Percentiles rank a stretch among this genome's conserved stretches.
Evolutionary conservation across 257 asterid genomes (phyloP).

Genomic region (Craterostigma plantagineum): DNA sequence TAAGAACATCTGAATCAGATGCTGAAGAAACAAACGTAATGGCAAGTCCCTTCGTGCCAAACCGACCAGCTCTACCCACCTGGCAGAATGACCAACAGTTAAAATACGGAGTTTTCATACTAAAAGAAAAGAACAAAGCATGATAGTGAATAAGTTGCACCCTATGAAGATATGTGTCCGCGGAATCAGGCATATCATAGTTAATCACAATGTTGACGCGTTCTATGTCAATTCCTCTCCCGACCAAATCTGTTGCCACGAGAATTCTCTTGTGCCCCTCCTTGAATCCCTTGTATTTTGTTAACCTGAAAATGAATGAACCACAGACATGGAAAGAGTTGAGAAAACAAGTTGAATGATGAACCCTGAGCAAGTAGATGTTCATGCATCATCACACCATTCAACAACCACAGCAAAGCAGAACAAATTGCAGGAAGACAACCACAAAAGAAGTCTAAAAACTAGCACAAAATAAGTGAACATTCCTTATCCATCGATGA

Average conservation of each 20-base stretch:
- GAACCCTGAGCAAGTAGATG: too few species aligned
- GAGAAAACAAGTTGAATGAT: conserved; percentile 2
- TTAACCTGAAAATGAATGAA: conserved; percentile 27
- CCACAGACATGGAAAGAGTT: conserved; percentile 1
- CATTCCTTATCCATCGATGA: not conserved
- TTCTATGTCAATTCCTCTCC: conserved; percentile 86
- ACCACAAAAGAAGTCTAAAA: too few species aligned
- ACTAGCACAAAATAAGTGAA: too few species aligned
- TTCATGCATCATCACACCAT: not conserved
- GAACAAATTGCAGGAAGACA: not conserved
- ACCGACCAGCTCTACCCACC: conserved; percentile 97
- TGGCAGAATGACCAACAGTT: conserved; percentile 3
- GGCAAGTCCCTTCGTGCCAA: conserved; percentile 92
- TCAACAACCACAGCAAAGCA: not conserved
- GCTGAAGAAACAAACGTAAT: conserved; percentile 86
- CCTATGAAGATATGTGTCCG: conserved; percentile 87
- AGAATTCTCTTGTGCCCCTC: conserved; percentile 92
- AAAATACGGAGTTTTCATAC: not conserved
- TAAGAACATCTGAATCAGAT: conserved; percentile 84
- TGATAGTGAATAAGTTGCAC: conserved; percentile 14
- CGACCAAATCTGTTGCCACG: conserved; percentile 88
- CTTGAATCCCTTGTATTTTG: conserved; percentile 77
- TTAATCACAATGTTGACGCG: conserved; percentile 84
- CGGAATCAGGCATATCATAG: conserved; percentile 95
- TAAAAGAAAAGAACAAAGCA: not conserved